Evolutionary conservation across 2,329 filamentous ascomycete species (phyloP), one percentile per base, ranked within the genome.

Genomic region (Penicillium sp.): DNA sequence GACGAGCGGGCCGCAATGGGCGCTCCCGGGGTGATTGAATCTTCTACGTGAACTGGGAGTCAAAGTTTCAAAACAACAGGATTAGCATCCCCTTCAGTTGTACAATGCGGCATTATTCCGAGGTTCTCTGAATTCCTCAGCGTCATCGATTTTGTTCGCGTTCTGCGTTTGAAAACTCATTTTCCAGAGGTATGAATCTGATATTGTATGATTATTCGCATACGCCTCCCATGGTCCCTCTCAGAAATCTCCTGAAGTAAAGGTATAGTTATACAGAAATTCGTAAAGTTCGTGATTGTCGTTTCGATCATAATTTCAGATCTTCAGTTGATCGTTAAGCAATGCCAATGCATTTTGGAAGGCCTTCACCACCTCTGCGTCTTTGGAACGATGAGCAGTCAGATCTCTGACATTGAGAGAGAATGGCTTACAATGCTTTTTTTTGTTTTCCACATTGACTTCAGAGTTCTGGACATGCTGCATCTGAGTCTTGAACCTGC

Each of bases 381-480:
- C 77, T 53, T 77, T 51, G 31, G 43, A 22, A 32, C 45, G 49
- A 57, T 31, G n/a, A 54, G 24, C 9, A 18, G 57, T 27, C 32
- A 22, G 16, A 27, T 36, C 34, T 14, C 34, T 16, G 5, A 47
- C 22, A 34, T 9, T 13, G 34, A 29, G 10, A n/a, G 18, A 13
- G 10, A 42, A 29, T 76, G 38, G 13, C 89, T 77, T 77, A 96
- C 92, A 90, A 66, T 96, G 92, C 57, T 87, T 81, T 67, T 92
- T 88, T 69, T 89, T 94, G 62, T 87, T 82, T 50, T 86, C 84
- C 53, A 96, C 79, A 24, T 80, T 83, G 38, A 84, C 78, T 70
- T 96, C 92, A 0, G 88, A 85, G 42, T 91, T 79, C 58, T 88
- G 85, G 29, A 96, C 90, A 70, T 88, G 89, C 57, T 85, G 81